These are phyloP conservation scores for Adansonia madagascariensis DNA, from an alignment of 441 rosid genomes.

Conservation along the genomic window DNA sequence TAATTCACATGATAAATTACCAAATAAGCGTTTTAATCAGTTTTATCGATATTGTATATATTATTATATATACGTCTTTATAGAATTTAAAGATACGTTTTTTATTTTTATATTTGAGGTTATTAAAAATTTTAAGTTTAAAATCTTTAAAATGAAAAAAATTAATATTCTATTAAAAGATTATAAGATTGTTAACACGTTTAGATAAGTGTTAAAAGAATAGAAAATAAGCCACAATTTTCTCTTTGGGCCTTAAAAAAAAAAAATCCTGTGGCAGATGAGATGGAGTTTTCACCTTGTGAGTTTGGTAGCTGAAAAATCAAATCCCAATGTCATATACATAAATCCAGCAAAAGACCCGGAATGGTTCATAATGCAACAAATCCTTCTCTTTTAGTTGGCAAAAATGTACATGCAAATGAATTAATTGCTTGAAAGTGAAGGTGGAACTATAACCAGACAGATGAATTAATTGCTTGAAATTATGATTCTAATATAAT, in stretches of 20 bases:
- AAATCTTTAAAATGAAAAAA: no score
- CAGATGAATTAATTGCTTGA: no score
- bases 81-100: no score
- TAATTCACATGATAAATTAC: no score
- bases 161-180: no score
- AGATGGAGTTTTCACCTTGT: neutral
- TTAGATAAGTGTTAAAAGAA: neutral
- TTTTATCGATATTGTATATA: no score
- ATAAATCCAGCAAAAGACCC: constrained; percentile 21
- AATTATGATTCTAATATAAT: no score
- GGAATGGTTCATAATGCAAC: constrained; percentile 23
- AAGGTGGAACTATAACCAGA: neutral
- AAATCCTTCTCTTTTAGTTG: constrained; percentile 13
- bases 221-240: neutral
- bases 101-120: no score
- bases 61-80: no score
- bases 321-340: neutral
- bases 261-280: neutral
- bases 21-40: no score
- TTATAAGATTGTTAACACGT: no score
- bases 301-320: neutral
- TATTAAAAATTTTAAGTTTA: no score
- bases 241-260: neutral
- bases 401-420: constrained; percentile 29
- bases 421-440: constrained; percentile 19